These are phyloP conservation scores for Candida manassasensis DNA, from an alignment of 805 yeast species.

Conservation along the genomic window DNA sequence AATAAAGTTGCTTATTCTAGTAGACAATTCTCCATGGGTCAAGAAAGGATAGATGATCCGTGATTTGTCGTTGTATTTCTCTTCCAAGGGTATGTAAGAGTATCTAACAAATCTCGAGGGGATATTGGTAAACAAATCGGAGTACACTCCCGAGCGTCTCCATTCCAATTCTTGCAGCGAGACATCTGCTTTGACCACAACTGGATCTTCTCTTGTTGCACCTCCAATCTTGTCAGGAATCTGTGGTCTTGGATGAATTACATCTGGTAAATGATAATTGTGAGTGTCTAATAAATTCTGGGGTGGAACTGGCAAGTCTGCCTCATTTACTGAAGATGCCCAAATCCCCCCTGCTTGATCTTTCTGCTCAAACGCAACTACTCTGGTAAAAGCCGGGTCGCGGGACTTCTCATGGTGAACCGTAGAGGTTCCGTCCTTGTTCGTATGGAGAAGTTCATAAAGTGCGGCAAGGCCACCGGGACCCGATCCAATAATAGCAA, in stretches of 20 bases:
- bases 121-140: constrained; percentile 38
- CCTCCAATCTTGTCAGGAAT: constrained; percentile 14
- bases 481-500: constrained; percentile 27
- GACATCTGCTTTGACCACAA: constrained; percentile 7
- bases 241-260: constrained; percentile 16
- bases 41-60: constrained; percentile 35
- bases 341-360: constrained; percentile 43
- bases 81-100: constrained; percentile 27
- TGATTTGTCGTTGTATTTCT: constrained; percentile 15
- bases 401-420: constrained; percentile 14
- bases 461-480: constrained; percentile 33
- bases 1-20: constrained; percentile 23
- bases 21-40: constrained; percentile 28
- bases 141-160: constrained; percentile 35
- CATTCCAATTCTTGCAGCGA: constrained; percentile 25
- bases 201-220: constrained; percentile 17
- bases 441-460: constrained; percentile 27
- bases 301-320: constrained; percentile 24
- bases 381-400: constrained; percentile 22
- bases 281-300: constrained; percentile 28
- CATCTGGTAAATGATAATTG: constrained; percentile 29
- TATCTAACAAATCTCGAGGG: constrained; percentile 35
- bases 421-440: constrained; percentile 21
- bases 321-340: constrained; percentile 22
- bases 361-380: constrained; percentile 44